phyloP scores from a whole-genome alignment of 352 stramenopile genomes.

The Pythium chondricola region DNA sequence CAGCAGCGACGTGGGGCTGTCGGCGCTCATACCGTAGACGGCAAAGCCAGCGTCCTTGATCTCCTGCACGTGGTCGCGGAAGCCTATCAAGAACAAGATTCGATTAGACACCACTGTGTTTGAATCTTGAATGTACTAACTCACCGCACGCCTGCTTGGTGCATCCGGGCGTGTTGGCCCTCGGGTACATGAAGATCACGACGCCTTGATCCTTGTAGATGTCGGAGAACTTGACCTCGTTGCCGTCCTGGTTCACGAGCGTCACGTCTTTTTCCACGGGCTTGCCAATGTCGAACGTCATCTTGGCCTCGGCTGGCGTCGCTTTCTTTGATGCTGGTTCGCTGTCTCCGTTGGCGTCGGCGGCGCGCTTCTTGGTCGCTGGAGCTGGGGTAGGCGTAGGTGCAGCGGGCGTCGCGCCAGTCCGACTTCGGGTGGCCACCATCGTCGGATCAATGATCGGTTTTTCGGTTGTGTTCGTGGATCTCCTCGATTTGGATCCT shows the following conservation, averaged over 20 bases:
- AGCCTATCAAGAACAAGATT: slow-evolving; percentile 30
- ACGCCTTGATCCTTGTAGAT: slow-evolving; percentile 72
- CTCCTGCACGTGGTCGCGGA: slow-evolving; percentile 78
- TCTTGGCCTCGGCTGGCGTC: slow-evolving; percentile 17
- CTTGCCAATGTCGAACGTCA: slow-evolving; percentile 36
- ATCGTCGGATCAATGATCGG: slow-evolving; percentile 2
- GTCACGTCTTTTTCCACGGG: slow-evolving; percentile 52
- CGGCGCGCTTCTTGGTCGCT: slow-evolving; percentile 35
- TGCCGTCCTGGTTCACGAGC: slow-evolving; percentile 66
- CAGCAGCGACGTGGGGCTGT: slow-evolving; percentile 60
- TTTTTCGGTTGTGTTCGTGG: neutral
- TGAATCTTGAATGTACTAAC: slow-evolving; percentile 17
- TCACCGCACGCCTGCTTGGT: slow-evolving; percentile 83
- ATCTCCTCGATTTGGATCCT: slow-evolving; percentile 6
- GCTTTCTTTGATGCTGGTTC: slow-evolving; percentile 39
- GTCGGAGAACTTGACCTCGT: slow-evolving; percentile 49
- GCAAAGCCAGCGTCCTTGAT: slow-evolving; percentile 76
- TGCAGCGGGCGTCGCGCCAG: slow-evolving; percentile 16
- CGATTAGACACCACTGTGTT: too few relatives aligned
- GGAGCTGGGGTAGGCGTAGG: slow-evolving; percentile 21
- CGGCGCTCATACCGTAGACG: slow-evolving; percentile 75
- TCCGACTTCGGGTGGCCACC: slow-evolving; percentile 19
- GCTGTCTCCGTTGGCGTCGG: slow-evolving; percentile 17
- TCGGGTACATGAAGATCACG: slow-evolving; percentile 88
- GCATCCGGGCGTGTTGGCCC: slow-evolving; percentile 81